phyloP scores from a whole-genome alignment of 352 stramenopile species.

The Pythium insidiosum region DNA sequence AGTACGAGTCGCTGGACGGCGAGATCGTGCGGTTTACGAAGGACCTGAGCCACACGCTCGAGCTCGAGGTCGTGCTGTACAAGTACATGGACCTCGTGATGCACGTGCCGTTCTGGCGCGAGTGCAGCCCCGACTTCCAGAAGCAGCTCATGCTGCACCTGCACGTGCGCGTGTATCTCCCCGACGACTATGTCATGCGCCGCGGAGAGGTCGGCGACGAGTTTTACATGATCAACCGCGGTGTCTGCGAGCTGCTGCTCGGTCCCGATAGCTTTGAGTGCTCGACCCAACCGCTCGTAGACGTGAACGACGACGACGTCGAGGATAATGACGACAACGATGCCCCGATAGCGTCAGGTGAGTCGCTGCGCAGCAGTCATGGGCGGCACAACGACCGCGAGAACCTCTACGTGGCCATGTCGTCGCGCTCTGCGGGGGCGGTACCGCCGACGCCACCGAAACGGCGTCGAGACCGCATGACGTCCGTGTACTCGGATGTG shows the following conservation, averaged over 20 bases:
- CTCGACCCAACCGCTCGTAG: slow-evolving; percentile 1
- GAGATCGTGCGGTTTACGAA: slow-evolving; percentile 40
- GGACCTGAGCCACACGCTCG: slow-evolving; percentile 50
- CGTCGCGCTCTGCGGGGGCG: no score
- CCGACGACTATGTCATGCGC: slow-evolving; percentile 66
- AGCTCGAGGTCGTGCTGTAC: slow-evolving; percentile 57
- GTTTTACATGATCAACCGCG: slow-evolving; percentile 68
- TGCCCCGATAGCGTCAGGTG: not conserved
- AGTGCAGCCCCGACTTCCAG: slow-evolving; percentile 50
- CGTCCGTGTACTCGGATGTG: no score
- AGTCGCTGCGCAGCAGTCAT: not conserved
- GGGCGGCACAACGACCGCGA: no score
- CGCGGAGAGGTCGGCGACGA: slow-evolving; percentile 46
- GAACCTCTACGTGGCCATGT: not conserved
- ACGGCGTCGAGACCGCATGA: not conserved
- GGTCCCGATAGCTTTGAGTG: slow-evolving; percentile 22
- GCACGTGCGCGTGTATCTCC: slow-evolving; percentile 54
- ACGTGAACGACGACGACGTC: not conserved
- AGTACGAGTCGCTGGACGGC: slow-evolving; percentile 59
- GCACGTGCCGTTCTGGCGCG: slow-evolving; percentile 45
- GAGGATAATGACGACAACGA: not conserved
- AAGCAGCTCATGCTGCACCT: slow-evolving; percentile 52
- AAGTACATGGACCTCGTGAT: slow-evolving; percentile 69
- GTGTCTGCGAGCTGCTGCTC: slow-evolving; percentile 31
- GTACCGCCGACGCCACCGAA: not conserved